Conservation (phyloP, 495 filamentous ascomycete genomes). For the Aspergillus affinis region DNA sequence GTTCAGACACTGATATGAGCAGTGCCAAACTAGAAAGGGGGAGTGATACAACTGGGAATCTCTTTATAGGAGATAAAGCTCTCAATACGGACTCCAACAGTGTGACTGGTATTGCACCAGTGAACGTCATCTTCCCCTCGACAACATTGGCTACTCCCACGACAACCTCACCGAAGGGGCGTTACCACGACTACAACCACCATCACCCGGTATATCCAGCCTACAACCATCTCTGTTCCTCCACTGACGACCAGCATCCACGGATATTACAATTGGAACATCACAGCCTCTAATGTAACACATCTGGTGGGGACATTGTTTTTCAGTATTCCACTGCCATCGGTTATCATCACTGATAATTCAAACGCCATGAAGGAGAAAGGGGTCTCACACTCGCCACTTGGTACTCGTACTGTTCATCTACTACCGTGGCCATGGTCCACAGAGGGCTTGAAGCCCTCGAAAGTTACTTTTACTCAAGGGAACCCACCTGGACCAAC, state of each 20-base stretch:
- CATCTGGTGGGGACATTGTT: not conserved
- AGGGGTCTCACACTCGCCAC: not conserved
- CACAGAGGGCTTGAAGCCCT: not conserved
- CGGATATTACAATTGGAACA: slow-evolving; percentile 10
- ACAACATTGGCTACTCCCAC: not conserved
- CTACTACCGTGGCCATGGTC: slow-evolving; percentile 10
- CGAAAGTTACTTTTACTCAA: slow-evolving; percentile 6
- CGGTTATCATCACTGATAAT: slow-evolving; percentile 6
- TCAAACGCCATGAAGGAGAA: slow-evolving; percentile 2
- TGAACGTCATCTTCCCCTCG: slow-evolving; percentile 11
- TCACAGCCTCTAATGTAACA: not conserved
- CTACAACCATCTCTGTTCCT: not conserved
- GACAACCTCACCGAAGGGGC: not conserved
- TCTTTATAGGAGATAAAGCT: too few relatives aligned
- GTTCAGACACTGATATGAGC: slow-evolving; percentile 2
- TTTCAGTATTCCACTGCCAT: slow-evolving; percentile 2
- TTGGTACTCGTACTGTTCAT: not conserved
- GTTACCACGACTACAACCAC: slow-evolving; percentile 3
- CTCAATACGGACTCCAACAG: not conserved
- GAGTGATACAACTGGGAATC: too few relatives aligned
- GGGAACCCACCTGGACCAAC: slow-evolving; percentile 9
- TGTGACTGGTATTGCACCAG: slow-evolving; percentile 7
- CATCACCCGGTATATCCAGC: not conserved
- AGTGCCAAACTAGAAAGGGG: not conserved
- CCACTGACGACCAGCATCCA: not conserved